Conservation (phyloP, 2,329 filamentous ascomycete species). For the Pseudopithomyces maydicus region DNA sequence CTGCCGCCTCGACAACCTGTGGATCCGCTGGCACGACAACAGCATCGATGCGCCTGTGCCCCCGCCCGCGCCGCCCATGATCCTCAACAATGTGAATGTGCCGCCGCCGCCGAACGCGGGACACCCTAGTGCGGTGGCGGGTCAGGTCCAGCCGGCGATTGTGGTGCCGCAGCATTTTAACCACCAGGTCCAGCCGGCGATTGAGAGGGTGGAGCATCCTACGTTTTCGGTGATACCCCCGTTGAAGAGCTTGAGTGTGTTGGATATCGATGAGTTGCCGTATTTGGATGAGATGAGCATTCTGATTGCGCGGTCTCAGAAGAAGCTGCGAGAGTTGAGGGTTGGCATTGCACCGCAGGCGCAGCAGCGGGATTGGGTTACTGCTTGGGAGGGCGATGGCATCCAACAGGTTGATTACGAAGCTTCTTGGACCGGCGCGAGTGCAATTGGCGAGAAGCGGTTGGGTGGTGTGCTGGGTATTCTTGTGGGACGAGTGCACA, state of each 20-base stretch:
- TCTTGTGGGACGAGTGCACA: conserved; percentile 69
- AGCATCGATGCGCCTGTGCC: conserved; percentile 50
- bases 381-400: conserved; percentile 66
- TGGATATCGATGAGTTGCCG: conserved; percentile 81
- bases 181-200: conserved; percentile 29
- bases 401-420: conserved; percentile 68
- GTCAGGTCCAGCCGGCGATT: conserved; percentile 36
- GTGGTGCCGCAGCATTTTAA: conserved; percentile 37
- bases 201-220: conserved; percentile 72
- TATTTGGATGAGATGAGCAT: conserved; percentile 84
- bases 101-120: conserved; percentile 46
- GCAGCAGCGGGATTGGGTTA: conserved; percentile 60
- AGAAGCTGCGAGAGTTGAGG: conserved; percentile 70
- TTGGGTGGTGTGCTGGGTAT: conserved; percentile 72
- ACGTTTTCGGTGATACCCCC: conserved; percentile 79
- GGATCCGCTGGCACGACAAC: conserved; percentile 85
- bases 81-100: conserved; percentile 41
- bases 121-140: conserved; percentile 40
- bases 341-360: conserved; percentile 70
- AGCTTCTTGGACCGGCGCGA: conserved; percentile 58
- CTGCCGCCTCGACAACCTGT: conserved; percentile 73
- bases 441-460: conserved; percentile 63
- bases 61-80: conserved; percentile 45
- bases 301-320: conserved; percentile 72
- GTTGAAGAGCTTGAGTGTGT: conserved; percentile 73